Conservation (phyloP, 2,329 filamentous ascomycete species). For the Fonsecaea monophora region DNA sequence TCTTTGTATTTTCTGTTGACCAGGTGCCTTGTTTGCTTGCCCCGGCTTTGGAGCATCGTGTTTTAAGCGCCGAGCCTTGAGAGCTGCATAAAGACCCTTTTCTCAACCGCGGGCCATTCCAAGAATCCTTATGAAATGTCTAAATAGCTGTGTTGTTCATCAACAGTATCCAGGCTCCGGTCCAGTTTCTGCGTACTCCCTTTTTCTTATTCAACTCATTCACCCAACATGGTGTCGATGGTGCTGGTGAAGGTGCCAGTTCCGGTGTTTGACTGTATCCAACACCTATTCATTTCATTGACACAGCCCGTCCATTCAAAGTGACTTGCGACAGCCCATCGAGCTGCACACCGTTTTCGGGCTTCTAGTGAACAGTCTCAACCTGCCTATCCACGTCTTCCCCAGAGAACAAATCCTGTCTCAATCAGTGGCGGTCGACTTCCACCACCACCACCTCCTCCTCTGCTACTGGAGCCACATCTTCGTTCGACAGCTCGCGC, state of each 20-base stretch:
- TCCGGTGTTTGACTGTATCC: background rate
- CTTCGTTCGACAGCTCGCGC: conserved; percentile 13
- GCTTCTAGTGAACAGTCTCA: background rate
- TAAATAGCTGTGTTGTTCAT: background rate
- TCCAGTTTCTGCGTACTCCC: background rate
- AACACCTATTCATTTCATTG: background rate
- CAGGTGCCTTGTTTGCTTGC: background rate
- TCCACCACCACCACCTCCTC: background rate
- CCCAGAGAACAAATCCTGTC: background rate
- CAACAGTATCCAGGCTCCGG: background rate
- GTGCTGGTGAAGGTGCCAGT: too few relatives aligned
- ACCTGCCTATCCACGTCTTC: background rate
- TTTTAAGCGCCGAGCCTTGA: background rate
- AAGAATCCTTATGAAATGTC: background rate
- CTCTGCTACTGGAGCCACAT: background rate
- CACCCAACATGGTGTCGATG: background rate
- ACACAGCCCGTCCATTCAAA: background rate
- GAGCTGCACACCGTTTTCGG: background rate
- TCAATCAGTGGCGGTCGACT: background rate
- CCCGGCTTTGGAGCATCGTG: background rate
- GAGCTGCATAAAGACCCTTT: background rate
- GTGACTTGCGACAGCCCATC: background rate
- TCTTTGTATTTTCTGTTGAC: too few relatives aligned
- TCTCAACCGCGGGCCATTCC: background rate
- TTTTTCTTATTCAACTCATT: background rate